Conservation (phyloP, 108 stramenopile species). For the Nitzschia sp. region DNA sequence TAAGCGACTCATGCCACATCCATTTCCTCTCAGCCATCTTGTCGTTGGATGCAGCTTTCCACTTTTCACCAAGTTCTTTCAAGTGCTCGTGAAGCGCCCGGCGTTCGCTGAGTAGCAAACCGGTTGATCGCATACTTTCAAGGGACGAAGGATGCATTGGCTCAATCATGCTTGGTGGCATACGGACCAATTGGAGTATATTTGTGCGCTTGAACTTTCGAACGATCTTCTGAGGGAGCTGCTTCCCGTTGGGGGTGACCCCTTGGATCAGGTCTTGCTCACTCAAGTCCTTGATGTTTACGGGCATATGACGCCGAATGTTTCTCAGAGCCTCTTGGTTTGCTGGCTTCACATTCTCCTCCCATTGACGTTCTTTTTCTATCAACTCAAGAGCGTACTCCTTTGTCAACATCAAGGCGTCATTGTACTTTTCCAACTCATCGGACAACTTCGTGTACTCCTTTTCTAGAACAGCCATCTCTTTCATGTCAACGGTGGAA, state of each 20-base stretch:
- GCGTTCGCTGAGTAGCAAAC: conserved; percentile 46
- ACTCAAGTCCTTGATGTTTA: conserved; percentile 38
- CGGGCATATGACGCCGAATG: conserved; percentile 48
- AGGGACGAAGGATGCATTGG: conserved; percentile 46
- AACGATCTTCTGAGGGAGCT: conserved; percentile 33
- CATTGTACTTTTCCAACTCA: conserved; percentile 56
- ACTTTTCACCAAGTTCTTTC: conserved; percentile 24
- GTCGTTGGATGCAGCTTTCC: conserved; percentile 34
- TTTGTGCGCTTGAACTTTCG: conserved; percentile 52
- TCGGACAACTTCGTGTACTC: conserved; percentile 47
- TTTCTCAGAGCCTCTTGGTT: conserved; percentile 35
- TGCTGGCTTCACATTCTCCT: conserved; percentile 14
- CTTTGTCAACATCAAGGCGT: conserved; percentile 49
- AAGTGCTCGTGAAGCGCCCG: conserved; percentile 45
- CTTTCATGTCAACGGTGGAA: conserved; percentile 26
- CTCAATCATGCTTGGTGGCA: conserved; percentile 34
- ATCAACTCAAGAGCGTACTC: conserved; percentile 39
- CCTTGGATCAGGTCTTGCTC: conserved; percentile 17
- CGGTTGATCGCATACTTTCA: conserved; percentile 41
- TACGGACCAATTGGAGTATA: conserved; percentile 36
- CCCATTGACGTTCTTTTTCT: conserved; percentile 39
- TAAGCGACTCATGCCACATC: conserved; percentile 41
- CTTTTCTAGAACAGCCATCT: conserved; percentile 31
- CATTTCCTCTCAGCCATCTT: conserved; percentile 45
- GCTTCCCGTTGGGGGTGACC: conserved; percentile 36